Percentiles rank a stretch among this genome's conserved stretches.
These are phyloP conservation scores for Pseudisothecium myosuroides DNA, from an alignment of 225 moss, liverwort and hornwort genomes.

Conservation along the genomic window DNA sequence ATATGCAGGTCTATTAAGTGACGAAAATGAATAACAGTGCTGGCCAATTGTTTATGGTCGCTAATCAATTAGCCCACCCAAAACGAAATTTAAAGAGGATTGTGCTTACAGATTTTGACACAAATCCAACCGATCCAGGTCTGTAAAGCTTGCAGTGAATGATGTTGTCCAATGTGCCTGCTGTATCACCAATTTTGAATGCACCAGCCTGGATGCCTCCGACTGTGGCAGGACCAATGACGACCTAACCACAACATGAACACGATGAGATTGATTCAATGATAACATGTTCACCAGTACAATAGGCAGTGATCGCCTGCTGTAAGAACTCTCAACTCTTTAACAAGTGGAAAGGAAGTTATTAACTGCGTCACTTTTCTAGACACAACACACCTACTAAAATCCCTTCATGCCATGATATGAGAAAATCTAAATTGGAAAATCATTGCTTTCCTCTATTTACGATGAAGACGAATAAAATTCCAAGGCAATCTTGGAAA, in stretches of 20 bases:
- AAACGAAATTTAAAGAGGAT: neutral
- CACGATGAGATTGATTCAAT: neutral
- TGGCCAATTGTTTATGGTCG: neutral
- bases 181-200: conserved; percentile 94
- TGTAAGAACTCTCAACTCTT: neutral
- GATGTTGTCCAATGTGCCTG: conserved; percentile 88
- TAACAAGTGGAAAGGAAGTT: neutral
- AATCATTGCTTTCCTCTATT: neutral
- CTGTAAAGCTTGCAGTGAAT: conserved; percentile 86
- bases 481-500: neutral
- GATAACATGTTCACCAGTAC: neutral
- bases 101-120: conserved; percentile 70
- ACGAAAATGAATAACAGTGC: neutral
- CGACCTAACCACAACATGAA: conserved; percentile 5
- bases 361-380: neutral
- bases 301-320: neutral
- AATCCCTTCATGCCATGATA: neutral
- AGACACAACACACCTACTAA: no score
- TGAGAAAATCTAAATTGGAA: neutral
- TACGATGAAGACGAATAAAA: neutral
- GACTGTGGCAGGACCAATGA: conserved; percentile 77
- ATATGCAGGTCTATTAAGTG: neutral
- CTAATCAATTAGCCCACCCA: neutral
- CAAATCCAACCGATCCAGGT: conserved; percentile 88
- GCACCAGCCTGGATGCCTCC: conserved; percentile 94